Conservation (phyloP, 2,329 filamentous ascomycete species). For the Hypoxylon sp. region DNA sequence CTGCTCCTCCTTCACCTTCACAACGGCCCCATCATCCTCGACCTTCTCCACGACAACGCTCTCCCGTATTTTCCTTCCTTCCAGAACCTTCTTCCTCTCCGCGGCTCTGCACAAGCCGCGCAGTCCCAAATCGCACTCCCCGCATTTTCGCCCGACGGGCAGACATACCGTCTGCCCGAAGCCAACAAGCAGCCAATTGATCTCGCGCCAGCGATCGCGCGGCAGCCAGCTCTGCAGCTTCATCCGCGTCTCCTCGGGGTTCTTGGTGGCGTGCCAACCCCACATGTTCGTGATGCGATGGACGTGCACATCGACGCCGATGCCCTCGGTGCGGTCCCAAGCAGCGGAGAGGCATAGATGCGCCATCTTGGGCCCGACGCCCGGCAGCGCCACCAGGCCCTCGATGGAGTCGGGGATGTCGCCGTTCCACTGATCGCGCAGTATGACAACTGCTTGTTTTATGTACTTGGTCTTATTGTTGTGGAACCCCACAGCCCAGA, state of each 20-base stretch:
- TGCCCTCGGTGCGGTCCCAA: slow-evolving; percentile 73
- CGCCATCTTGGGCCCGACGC: slow-evolving; percentile 95
- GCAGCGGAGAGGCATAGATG: slow-evolving; percentile 83
- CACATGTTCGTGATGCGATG: slow-evolving; percentile 94
- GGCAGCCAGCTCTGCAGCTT: slow-evolving; percentile 85
- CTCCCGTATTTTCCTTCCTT: slow-evolving; percentile 62
- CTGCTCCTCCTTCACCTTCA: slow-evolving; percentile 28
- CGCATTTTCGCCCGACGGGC: slow-evolving; percentile 81
- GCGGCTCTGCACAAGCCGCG: slow-evolving; percentile 79
- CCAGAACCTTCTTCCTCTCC: slow-evolving; percentile 68
- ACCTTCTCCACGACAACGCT: slow-evolving; percentile 42
- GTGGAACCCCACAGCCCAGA: slow-evolving; percentile 88
- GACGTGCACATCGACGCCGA: slow-evolving; percentile 94
- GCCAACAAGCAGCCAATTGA: slow-evolving; percentile 88
- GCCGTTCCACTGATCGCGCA: slow-evolving; percentile 72
- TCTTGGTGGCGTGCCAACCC: slow-evolving; percentile 86
- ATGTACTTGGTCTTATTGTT: slow-evolving; percentile 92
- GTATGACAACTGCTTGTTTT: slow-evolving; percentile 76
- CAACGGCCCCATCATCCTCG: slow-evolving; percentile 38
- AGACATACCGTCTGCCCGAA: slow-evolving; percentile 87
- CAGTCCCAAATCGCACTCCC: slow-evolving; percentile 82
- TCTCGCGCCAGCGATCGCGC: slow-evolving; percentile 85
- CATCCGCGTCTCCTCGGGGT: slow-evolving; percentile 81
- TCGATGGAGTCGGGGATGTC: slow-evolving; percentile 84
- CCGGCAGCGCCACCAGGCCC: slow-evolving; percentile 79